phyloP scores from a whole-genome alignment of 129 eudicot species.

The Flaveria robusta region DNA sequence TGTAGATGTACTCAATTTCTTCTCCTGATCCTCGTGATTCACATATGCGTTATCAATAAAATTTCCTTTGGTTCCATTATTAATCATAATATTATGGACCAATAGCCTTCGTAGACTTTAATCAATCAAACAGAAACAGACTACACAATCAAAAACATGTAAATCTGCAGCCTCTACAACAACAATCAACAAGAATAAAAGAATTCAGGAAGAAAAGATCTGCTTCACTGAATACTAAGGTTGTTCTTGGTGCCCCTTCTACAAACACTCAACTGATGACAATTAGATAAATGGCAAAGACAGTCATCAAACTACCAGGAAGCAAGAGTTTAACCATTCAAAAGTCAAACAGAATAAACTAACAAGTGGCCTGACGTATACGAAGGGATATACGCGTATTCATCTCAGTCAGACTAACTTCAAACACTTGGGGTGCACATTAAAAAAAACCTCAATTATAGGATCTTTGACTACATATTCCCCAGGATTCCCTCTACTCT shows the following conservation, averaged over 20 bases:
- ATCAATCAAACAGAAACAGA: background rate
- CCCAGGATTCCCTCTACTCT: constrained; percentile 25
- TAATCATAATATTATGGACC: constrained; percentile 31
- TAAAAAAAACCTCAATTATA: constrained; percentile 20
- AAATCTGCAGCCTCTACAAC: constrained; percentile 3
- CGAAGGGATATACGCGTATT: constrained; percentile 37
- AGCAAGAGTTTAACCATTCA: constrained; percentile 26
- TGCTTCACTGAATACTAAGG: background rate
- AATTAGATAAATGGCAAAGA: constrained; percentile 19
- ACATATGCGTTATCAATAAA: constrained; percentile 26
- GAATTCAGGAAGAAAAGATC: background rate
- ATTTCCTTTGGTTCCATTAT: constrained; percentile 34
- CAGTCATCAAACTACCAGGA: constrained; percentile 17
- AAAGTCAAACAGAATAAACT: constrained; percentile 38
- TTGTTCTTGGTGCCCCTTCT: constrained; percentile 29
- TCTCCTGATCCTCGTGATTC: constrained; percentile 35
- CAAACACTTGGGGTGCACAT: constrained; percentile 34
- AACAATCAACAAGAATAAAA: constrained; percentile 14
- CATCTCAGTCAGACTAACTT: constrained; percentile 22
- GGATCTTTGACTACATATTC: constrained; percentile 38
- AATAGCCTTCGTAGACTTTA: background rate
- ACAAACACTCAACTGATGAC: constrained; percentile 28
- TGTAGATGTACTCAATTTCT: constrained; percentile 33
- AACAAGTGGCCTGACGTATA: constrained; percentile 30
- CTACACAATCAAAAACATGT: constrained; percentile 2